Evolutionary conservation across 768 basidiomycete genomes (phyloP).

Genomic region (Russula abietina): DNA sequence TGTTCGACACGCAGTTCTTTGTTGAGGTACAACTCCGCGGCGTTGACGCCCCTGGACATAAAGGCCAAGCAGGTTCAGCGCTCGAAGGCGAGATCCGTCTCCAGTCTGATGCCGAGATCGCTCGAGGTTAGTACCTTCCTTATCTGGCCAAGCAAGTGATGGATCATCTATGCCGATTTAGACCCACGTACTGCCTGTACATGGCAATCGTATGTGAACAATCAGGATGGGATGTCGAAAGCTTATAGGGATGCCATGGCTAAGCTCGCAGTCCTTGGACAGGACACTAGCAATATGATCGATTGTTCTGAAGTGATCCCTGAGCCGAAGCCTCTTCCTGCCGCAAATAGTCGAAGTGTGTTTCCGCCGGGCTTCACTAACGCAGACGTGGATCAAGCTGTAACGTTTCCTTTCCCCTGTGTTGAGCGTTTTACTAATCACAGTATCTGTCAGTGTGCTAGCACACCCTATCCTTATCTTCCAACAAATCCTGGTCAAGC

Average conservation of each 20-base stretch:
- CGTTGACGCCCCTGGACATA: background rate
- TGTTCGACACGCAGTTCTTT: conserved; percentile 29
- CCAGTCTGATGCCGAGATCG: conserved; percentile 19
- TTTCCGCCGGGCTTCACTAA: conserved; percentile 27
- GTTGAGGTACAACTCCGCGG: conserved; percentile 27
- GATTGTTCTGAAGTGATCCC: conserved; percentile 46
- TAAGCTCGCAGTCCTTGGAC: conserved; percentile 41
- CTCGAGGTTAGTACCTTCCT: conserved; percentile 20
- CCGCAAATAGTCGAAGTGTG: conserved; percentile 9
- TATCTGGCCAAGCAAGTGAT: background rate
- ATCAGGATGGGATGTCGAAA: conserved; percentile 24
- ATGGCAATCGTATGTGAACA: conserved; percentile 41
- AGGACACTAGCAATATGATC: conserved; percentile 33
- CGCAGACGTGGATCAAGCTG: conserved; percentile 26
- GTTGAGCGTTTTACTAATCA: background rate
- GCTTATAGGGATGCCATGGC: conserved; percentile 40
- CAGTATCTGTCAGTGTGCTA: conserved; percentile 29
- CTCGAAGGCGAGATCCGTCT: conserved; percentile 12
- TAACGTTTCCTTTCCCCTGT: background rate
- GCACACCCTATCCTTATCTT: conserved; percentile 35
- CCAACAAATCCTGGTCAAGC: conserved; percentile 32
- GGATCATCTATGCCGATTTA: conserved; percentile 9
- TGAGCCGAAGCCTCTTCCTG: conserved; percentile 29
- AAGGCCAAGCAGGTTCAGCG: background rate
- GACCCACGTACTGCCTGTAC: conserved; percentile 42